Evolutionary conservation across 148 eudicot genomes (phyloP), one percentile per base, ranked within the genome.

Genomic region (Bassia scoparia): DNA sequence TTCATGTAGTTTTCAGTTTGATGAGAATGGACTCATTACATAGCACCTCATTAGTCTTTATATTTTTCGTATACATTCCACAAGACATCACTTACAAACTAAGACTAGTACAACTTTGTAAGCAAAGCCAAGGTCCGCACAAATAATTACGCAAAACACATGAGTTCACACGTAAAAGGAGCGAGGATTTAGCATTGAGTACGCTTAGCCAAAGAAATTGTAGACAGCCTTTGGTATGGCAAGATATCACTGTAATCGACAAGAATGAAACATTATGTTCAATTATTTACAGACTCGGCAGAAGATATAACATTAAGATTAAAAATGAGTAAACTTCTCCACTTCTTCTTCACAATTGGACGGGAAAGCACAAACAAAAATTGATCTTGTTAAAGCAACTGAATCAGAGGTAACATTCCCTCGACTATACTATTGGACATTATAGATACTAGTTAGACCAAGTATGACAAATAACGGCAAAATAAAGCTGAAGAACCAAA

Each of bases 361-460:
- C 17, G 69, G 71, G 46, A 46, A 44, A n/a, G n/a, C n/a, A 38
- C 24, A 72, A 49, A 61, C 73, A 52, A 16, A 49, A 24, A 55
- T 79, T 69, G n/a, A 74, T n/a, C 74, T n/a, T n/a, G n/a, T 18
- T 78, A 61, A 69, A 62, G 64, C 82, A 79, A 79, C 59, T 79
- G 69, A 41, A 79, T 15, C 33, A 55, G 65, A 79, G 78, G 69
- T 43, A 34, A 27, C 33, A 65, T 54, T 33, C 58, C 67, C 44
- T 49, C 59, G 23, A 27, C 61, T 72, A 67, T 63, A 78, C 67
- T 54, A 56, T 35, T 53, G 30, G 21, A 30, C 50, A 31, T 12
- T n/a, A 16, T 11, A 29, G 50, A 26, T 11, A 21, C 73, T 70
- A 70, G 16, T 48, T 23, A 31, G n/a, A 52, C n/a, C 27, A 59